Evolutionary conservation across 441 rosid species (phyloP).

Genomic region (Melastoma candidum): DNA sequence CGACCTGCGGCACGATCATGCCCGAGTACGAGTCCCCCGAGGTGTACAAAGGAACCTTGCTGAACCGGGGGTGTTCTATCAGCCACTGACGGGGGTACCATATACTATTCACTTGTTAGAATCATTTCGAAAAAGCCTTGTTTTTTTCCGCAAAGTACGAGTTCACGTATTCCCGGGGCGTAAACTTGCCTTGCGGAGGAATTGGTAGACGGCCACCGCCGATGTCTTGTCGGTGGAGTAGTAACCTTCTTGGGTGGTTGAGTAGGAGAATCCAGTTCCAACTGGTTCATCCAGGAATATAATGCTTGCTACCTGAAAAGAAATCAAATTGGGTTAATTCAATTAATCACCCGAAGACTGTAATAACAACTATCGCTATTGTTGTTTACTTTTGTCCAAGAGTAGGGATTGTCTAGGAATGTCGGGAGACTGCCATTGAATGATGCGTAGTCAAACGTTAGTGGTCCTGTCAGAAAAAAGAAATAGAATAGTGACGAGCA

Average conservation of each 20-base stretch:
- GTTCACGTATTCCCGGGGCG: too few species aligned
- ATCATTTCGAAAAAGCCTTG: not conserved
- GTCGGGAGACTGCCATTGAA: constrained; percentile 11
- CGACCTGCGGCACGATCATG: constrained; percentile 17
- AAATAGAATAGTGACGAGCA: too few species aligned
- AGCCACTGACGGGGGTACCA: constrained; percentile 21
- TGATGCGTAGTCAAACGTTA: constrained; percentile 7
- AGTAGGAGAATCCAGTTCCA: constrained; percentile 27
- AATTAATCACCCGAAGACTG: not conserved
- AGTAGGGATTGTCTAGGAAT: constrained; percentile 9
- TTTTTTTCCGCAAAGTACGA: too few species aligned
- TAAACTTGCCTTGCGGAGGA: constrained; percentile 14
- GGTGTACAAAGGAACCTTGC: constrained; percentile 14
- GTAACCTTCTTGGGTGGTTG: constrained; percentile 9
- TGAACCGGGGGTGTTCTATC: constrained; percentile 15
- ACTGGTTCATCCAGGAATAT: constrained; percentile 27
- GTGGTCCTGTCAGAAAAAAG: constrained; percentile 6
- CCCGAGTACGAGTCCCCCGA: constrained; percentile 30
- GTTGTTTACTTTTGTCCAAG: constrained; percentile 18
- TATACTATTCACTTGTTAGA: not conserved
- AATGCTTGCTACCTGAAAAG: constrained; percentile 21
- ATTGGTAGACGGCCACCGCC: constrained; percentile 4
- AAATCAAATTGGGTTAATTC: not conserved
- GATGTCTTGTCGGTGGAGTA: constrained; percentile 12
- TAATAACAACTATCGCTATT: not conserved